Evolutionary conservation across 1,139 yeast genomes (phyloP), one percentile per base, ranked within the genome.

Genomic region (Blastobotrys persicus): DNA sequence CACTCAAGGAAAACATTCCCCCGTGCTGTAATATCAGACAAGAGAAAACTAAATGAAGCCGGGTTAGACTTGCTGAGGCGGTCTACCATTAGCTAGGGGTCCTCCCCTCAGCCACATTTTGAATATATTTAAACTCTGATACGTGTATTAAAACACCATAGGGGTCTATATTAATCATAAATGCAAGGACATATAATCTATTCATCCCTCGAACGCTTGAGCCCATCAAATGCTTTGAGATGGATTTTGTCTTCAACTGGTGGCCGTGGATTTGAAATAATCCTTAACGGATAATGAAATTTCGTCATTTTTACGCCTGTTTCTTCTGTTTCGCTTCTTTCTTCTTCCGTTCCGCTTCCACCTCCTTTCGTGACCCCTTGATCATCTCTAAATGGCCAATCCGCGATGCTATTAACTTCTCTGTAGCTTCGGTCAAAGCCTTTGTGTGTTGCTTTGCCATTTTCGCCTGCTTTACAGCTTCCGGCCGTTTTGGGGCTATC

Each of bases 321-420:
- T 31, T 20, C 42, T 44, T 44, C 39, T 41, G 32, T 50, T 58
- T 55, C 28, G 48, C 46, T 54, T 65, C 68, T 61, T 74, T 70
- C 46, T 63, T 68, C 64, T 76, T 77, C 53, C 72, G 75, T 20
- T 66, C 67, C 66, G 77, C 84, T 63, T 86, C 95, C 13, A 87
- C 58, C 62, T 86, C 81, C 69, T 95, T 80, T 73, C 97, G 82
- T n/a, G 94, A 83, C 12, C 98, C 98, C 67, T 87, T 88, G 56
- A 92, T 73, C 46, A 92, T 67, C 69, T 92, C 98, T 61, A 92
- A 76, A 69, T 92, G 98, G n/a, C 98, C 98, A 3, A 91, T 97
- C 67, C 92, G 79, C 48, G 94, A 77, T 2, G 97, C 84, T 59
- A 91, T 81, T 55, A 88, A 75, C 69, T 81, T 88, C 69, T 92